These are phyloP conservation scores for Daldinia sp. DNA, from an alignment of 2,329 filamentous ascomycete genomes.

Conservation along the genomic window DNA sequence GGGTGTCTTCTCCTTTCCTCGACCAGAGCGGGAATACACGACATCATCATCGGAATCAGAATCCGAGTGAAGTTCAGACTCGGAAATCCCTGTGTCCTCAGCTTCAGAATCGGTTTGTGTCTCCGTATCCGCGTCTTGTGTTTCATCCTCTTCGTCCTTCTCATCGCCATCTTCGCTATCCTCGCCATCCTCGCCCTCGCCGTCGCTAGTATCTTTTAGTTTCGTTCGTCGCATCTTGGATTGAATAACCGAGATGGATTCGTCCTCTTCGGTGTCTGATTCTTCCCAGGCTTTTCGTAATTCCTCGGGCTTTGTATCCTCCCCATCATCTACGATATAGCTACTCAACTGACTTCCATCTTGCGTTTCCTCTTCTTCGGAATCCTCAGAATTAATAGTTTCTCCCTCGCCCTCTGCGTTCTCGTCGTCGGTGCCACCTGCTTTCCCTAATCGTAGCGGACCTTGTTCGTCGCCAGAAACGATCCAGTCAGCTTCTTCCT, in stretches of 20 bases:
- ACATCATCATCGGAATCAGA: conserved; percentile 54
- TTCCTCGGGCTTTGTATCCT: conserved; percentile 44
- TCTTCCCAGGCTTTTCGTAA: conserved; percentile 40
- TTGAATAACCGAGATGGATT: conserved; percentile 43
- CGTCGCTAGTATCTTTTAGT: conserved; percentile 13
- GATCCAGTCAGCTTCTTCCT: conserved; percentile 80
- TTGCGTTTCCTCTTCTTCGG: conserved; percentile 55
- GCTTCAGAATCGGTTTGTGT: conserved; percentile 39
- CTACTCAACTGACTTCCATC: conserved; percentile 63
- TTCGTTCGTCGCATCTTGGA: conserved; percentile 35
- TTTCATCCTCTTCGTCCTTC: conserved; percentile 34
- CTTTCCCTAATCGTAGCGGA: conserved; percentile 71
- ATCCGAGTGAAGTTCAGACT: conserved; percentile 52
- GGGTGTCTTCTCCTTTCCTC: conserved; percentile 54
- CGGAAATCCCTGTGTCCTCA: conserved; percentile 48
- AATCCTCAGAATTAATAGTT: conserved; percentile 77
- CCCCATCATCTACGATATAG: conserved; percentile 64
- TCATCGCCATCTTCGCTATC: not conserved
- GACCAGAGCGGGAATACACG: conserved; percentile 45
- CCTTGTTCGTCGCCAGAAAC: conserved; percentile 73
- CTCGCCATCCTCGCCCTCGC: conserved; percentile 4
- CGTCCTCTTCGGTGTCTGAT: conserved; percentile 45
- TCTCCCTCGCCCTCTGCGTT: conserved; percentile 88
- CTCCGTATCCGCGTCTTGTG: conserved; percentile 37
- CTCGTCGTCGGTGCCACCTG: conserved; percentile 87